A percentile compares a stretch with the other conserved stretches of the same genome.
Conservation (phyloP, 2,329 filamentous ascomycete genomes). For the Xylaria sp. region DNA sequence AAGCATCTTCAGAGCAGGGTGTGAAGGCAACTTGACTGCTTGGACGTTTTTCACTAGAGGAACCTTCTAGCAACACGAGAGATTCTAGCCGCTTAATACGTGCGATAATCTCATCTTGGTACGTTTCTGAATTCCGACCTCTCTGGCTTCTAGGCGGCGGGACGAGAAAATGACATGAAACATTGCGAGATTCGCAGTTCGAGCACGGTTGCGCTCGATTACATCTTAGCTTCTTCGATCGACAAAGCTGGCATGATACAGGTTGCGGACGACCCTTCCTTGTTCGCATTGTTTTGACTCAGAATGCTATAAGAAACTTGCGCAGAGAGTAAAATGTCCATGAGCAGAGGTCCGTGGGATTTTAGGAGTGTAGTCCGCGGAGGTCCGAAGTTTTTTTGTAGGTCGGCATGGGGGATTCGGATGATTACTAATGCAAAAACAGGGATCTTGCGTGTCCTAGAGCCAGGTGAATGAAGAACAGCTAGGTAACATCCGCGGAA, state of each 20-base stretch:
- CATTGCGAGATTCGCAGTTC: constrained; percentile 36
- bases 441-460: neutral
- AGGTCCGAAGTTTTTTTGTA: neutral
- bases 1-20: neutral
- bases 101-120: neutral
- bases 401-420: neutral
- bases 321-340: neutral
- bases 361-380: neutral
- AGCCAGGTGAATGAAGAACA: neutral
- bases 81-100: neutral
- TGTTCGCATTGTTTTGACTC: constrained; percentile 2
- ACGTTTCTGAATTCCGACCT: neutral
- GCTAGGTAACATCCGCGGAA: neutral
- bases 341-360: neutral
- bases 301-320: neutral
- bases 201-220: constrained; percentile 38
- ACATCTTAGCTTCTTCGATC: constrained; percentile 39
- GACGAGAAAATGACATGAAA: constrained; percentile 34
- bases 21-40: neutral
- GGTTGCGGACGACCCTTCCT: constrained; percentile 35
- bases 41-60: neutral
- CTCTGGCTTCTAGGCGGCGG: constrained; percentile 25
- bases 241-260: constrained; percentile 39
- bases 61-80: neutral
- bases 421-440: neutral